These are phyloP conservation scores for Paraleonurus japonicus DNA, from an alignment of 257 asterid species.

Conservation along the genomic window DNA sequence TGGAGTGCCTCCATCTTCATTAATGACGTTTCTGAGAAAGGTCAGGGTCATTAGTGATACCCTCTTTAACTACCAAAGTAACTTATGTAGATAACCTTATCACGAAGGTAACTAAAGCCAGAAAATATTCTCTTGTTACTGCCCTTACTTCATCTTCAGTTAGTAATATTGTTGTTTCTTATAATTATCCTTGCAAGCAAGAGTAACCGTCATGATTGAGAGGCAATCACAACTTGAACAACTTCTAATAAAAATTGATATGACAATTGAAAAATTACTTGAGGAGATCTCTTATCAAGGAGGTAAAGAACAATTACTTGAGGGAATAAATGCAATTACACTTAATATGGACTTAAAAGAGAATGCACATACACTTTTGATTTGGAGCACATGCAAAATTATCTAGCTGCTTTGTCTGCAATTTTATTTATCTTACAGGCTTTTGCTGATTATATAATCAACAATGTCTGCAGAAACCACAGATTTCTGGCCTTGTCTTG, in stretches of 20 bases:
- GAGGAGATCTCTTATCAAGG: background rate
- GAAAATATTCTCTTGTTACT: background rate
- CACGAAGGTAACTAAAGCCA: background rate
- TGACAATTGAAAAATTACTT: background rate
- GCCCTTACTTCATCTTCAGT: background rate
- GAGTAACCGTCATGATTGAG: background rate
- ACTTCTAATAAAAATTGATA: background rate
- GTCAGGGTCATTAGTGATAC: conserved; percentile 36
- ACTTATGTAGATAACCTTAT: background rate
- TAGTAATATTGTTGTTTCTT: background rate
- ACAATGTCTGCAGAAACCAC: conserved; percentile 61
- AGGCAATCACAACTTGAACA: background rate
- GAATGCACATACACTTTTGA: background rate
- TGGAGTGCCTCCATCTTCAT: conserved; percentile 94
- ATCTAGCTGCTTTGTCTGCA: background rate
- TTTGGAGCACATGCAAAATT: background rate
- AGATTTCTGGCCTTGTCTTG: conserved; percentile 77
- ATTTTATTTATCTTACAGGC: background rate
- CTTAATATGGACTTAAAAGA: background rate
- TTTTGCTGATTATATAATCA: conserved; percentile 18
- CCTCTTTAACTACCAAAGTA: conserved; percentile 16
- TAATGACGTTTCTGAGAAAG: conserved; percentile 86
- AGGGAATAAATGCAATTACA: background rate
- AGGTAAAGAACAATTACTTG: background rate
- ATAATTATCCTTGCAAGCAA: background rate